Percentiles rank a stretch among this genome's conserved stretches.
These are phyloP conservation scores for Sesbania bispinosa DNA, from an alignment of 306 rosid genomes.

Conservation along the genomic window DNA sequence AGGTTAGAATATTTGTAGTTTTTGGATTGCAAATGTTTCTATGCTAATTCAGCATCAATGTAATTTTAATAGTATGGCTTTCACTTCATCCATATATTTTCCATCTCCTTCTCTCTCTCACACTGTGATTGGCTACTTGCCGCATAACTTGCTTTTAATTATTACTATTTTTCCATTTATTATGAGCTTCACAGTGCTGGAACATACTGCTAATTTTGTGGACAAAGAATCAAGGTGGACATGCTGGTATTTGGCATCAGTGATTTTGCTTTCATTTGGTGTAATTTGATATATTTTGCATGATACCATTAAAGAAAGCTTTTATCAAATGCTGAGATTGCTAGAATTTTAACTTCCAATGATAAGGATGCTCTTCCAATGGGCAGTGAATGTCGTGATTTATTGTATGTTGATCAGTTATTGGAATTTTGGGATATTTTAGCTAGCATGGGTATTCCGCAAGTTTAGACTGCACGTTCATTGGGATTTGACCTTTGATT, in stretches of 20 bases:
- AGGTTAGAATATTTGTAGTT: slow-evolving; percentile 61
- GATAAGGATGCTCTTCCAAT: slow-evolving; percentile 1
- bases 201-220: neutral
- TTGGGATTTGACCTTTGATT: slow-evolving; percentile 9
- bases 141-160: neutral
- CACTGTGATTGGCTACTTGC: slow-evolving; percentile 5
- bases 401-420: neutral
- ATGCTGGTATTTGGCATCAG: neutral
- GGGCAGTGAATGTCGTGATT: neutral
- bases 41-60: neutral
- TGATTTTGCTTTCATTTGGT: neutral
- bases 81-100: slow-evolving; percentile 3
- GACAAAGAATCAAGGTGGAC: neutral
- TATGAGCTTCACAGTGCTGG: neutral
- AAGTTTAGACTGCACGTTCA: neutral
- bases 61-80: neutral
- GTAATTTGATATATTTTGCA: neutral
- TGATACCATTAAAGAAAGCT: neutral
- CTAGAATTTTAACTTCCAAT: neutral
- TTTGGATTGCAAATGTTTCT: slow-evolving; percentile 13
- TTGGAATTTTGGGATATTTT: neutral
- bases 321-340: neutral
- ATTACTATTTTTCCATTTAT: neutral
- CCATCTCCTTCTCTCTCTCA: slow-evolving; percentile 12
- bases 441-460: neutral